Evolutionary conservation across 2,329 filamentous ascomycete genomes (phyloP), one percentile per base, ranked within the genome.

Genomic region (Westerdykella aurantiaca): DNA sequence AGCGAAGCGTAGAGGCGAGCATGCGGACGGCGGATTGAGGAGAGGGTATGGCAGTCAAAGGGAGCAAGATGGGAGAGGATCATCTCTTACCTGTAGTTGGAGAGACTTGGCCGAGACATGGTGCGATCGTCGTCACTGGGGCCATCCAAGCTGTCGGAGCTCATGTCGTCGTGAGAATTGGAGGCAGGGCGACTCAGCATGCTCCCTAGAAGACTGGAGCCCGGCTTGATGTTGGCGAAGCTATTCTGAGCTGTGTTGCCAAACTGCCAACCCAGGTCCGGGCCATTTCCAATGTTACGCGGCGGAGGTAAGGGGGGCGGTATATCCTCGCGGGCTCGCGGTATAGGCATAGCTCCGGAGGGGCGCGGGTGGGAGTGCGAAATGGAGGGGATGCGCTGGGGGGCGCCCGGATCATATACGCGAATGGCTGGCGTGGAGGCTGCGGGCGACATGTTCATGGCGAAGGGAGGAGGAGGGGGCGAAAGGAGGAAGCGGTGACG

Each of bases 231-330:
- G 39, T 64, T 68, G 38, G 60, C 66, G 38, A 69, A 69, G 48
- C 66, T 67, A 45, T 63, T 63, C 41, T 71, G 71, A 64, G 83
- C 81, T 46, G 71, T 69, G 67, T 84, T 82, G 49, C 75, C 78
- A 73, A 78, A 81, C 61, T 77, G 70, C 80, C 80, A 84, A 47
- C 76, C 80, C 43, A 76, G 72, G 64, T 85, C 82, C 55, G 77
- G 72, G 31, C 79, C 76, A 47, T 80, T 76, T 52, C 73, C 71
- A 46, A 84, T 75, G 59, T 75, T 69, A 63, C 72, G 74, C 41
- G 81, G 78, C 45, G 82, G 82, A 55, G 82, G 82, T 56, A 85
- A 72, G 39, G 81, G 80, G 50, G 82, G 82, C 46, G 82, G 82
- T 35, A 63, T 51, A 23, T 74, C 69, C 55, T 73, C 71, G 57